A percentile compares a stretch with the other conserved stretches of the same genome.
phyloP scores from a whole-genome alignment of 345 rosid species.

The Odontarrhena argentea region DNA sequence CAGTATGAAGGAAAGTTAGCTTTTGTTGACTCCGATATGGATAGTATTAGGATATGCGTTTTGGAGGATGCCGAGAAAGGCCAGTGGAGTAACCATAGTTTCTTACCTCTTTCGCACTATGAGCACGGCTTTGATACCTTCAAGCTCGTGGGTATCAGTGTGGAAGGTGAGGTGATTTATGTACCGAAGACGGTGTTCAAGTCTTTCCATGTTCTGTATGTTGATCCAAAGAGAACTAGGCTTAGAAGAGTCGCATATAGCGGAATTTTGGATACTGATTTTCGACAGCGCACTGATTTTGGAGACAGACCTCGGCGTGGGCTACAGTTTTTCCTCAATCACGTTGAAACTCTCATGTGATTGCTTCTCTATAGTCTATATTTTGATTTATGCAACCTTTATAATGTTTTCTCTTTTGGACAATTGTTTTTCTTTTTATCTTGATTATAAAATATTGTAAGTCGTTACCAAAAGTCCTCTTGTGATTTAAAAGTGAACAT shows the following conservation, averaged over 20 bases:
- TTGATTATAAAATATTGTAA: no score
- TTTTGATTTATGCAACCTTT: no score
- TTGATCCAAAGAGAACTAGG: conserved; percentile 3
- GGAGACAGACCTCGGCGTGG: neutral
- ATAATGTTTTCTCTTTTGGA: no score
- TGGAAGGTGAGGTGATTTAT: conserved; percentile 24
- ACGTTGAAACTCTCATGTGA: conserved; percentile 2
- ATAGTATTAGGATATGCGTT: neutral
- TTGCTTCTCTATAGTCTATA: no score
- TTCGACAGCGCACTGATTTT: conserved; percentile 5
- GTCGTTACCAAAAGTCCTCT: no score
- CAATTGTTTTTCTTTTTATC: no score
- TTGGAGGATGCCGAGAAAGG: conserved; percentile 6
- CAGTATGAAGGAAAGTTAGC: conserved; percentile 20
- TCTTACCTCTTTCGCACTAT: conserved; percentile 17
- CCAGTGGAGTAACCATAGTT: neutral
- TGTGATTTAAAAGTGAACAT: no score
- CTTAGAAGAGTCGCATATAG: neutral
- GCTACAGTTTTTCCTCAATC: conserved; percentile 6
- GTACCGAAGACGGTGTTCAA: neutral
- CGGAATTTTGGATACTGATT: conserved; percentile 2
- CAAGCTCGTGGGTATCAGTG: conserved; percentile 9
- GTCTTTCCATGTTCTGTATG: conserved; percentile 9
- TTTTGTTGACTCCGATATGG: neutral
- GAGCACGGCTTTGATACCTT: neutral